Evolutionary conservation across 1,284 basidiomycete species (phyloP).

Genomic region (Phenoliferia sp.): DNA sequence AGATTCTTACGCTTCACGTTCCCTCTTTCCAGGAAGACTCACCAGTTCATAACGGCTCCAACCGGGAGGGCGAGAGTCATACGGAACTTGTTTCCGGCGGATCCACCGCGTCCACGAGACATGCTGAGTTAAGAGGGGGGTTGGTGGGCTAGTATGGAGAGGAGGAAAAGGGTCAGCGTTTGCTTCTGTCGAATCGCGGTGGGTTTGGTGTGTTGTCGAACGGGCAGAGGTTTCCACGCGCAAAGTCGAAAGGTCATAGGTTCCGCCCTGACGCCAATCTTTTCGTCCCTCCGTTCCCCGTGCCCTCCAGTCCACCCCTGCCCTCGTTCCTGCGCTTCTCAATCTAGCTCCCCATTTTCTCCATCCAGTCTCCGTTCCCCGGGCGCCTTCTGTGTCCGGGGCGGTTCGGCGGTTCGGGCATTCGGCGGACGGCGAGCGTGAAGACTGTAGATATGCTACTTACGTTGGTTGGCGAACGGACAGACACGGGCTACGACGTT

Average conservation of each 20-base stretch:
- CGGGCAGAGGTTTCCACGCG: neutral
- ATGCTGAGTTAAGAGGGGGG: slow-evolving; percentile 27
- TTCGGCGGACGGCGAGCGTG: neutral
- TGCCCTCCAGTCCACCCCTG: neutral
- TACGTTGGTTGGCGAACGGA: neutral
- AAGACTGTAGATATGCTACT: neutral
- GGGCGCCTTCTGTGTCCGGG: neutral
- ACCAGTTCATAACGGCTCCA: slow-evolving; percentile 92
- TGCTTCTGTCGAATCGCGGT: neutral
- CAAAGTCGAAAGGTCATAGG: neutral
- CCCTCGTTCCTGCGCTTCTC: neutral
- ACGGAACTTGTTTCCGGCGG: slow-evolving; percentile 90
- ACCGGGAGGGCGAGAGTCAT: slow-evolving; percentile 88
- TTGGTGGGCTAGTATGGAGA: slow-evolving; percentile 1
- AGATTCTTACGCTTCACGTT: neutral
- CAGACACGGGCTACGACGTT: neutral
- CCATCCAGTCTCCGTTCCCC: no score
- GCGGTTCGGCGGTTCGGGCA: neutral
- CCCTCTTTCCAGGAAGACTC: neutral
- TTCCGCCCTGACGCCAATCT: neutral
- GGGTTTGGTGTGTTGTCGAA: neutral
- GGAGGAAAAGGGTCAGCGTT: neutral
- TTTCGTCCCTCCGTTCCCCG: neutral
- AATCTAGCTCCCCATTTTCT: no score
- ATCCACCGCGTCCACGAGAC: slow-evolving; percentile 38